These are phyloP conservation scores for Periglandula ipomoeae DNA, from an alignment of 2,329 filamentous ascomycete species.

Conservation along the genomic window DNA sequence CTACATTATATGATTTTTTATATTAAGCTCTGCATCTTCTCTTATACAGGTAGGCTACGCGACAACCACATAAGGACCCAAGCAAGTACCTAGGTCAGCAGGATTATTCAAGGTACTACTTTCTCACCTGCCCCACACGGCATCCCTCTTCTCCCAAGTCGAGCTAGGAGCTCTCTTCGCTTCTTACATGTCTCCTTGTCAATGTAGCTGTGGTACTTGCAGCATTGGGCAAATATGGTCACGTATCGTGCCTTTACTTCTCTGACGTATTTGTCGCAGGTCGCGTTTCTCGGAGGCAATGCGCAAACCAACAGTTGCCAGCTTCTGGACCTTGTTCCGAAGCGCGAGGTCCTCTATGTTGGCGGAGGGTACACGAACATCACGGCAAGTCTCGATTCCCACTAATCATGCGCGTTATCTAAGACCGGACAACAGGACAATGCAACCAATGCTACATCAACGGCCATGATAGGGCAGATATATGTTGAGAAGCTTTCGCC, in stretches of 20 bases:
- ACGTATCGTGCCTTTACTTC: slow-evolving; percentile 7
- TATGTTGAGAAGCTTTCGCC: slow-evolving; percentile 25
- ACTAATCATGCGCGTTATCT: slow-evolving; percentile 1
- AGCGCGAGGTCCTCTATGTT: slow-evolving; percentile 20
- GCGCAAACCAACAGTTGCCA: slow-evolving; percentile 9
- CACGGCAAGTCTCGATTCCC: slow-evolving; percentile 8
- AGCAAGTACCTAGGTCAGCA: too few species aligned
- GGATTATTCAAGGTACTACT: too few species aligned
- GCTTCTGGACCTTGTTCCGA: slow-evolving; percentile 11
- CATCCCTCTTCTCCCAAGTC: too few species aligned
- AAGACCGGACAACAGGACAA: slow-evolving; percentile 9
- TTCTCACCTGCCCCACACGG: not conserved
- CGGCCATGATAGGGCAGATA: slow-evolving; percentile 18
- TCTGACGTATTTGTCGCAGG: slow-evolving; percentile 10
- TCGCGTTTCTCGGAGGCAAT: slow-evolving; percentile 8
- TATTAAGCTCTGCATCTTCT: too few species aligned
- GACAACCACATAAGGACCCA: too few species aligned
- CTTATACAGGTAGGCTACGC: too few species aligned
- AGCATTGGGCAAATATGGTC: slow-evolving; percentile 8
- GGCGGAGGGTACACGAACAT: slow-evolving; percentile 18
- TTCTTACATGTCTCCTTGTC: not conserved
- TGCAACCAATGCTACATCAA: slow-evolving; percentile 9
- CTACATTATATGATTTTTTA: too few species aligned
- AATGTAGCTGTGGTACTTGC: not conserved
- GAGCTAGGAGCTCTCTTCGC: not conserved